These are phyloP conservation scores for Simmondsia chinensis DNA, from an alignment of 148 eudicot species.

Conservation along the genomic window DNA sequence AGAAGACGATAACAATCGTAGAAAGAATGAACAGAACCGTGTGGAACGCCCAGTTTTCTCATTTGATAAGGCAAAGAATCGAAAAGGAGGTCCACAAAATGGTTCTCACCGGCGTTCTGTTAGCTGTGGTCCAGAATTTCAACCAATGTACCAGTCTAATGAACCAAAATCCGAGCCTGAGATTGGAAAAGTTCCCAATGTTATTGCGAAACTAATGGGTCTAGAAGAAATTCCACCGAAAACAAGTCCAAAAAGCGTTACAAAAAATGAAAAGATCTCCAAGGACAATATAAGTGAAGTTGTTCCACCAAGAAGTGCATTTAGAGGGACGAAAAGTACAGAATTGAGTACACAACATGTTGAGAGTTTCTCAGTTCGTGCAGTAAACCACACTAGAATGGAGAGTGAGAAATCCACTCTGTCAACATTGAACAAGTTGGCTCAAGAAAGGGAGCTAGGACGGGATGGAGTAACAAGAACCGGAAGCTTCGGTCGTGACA, in stretches of 20 bases:
- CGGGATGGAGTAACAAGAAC: slow-evolving; percentile 21
- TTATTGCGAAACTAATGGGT: slow-evolving; percentile 91
- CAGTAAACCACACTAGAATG: slow-evolving; percentile 11
- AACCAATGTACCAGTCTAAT: slow-evolving; percentile 10
- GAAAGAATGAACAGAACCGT: slow-evolving; percentile 25
- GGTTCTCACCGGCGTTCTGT: slow-evolving; percentile 33
- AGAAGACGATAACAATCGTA: slow-evolving; percentile 23
- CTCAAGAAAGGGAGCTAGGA: slow-evolving; percentile 10
- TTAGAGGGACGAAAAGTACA: slow-evolving; percentile 10
- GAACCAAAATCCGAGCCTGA: slow-evolving; percentile 25
- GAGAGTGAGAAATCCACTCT: too few species aligned
- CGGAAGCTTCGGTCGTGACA: slow-evolving; percentile 6
- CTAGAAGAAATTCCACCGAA: slow-evolving; percentile 54
- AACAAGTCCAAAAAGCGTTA: slow-evolving; percentile 11
- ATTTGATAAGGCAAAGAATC: slow-evolving; percentile 57
- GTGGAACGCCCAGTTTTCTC: slow-evolving; percentile 72
- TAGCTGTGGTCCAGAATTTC: slow-evolving; percentile 34
- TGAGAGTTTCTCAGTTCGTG: slow-evolving; percentile 5
- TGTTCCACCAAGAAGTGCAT: slow-evolving; percentile 10
- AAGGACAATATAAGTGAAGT: slow-evolving; percentile 20
- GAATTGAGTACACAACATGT: slow-evolving; percentile 10
- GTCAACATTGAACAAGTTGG: slow-evolving; percentile 7
- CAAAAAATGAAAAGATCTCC: slow-evolving; percentile 15
- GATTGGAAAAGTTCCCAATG: slow-evolving; percentile 49
- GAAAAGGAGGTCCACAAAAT: slow-evolving; percentile 9